Base-by-base conservation (phyloP, 768 basidiomycete species). In the Tubosaeta sp. region DNA sequence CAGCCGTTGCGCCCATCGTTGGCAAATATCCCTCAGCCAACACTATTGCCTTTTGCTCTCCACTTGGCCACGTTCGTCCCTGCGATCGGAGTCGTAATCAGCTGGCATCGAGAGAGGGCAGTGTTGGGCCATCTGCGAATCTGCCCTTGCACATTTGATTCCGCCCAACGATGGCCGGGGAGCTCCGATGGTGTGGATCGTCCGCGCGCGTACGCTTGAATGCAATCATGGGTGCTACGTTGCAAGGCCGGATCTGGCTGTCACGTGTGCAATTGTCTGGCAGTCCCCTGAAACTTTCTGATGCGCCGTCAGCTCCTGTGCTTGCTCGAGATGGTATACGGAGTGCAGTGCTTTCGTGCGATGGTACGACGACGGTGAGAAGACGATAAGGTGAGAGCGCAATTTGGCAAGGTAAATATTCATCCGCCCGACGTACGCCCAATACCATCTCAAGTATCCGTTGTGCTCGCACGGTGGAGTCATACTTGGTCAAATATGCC, bases 361-460 rank as follows among this genome's bases (percentile, higher is more conserved):
- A 12, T n/a, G 43, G 16, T 9, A n/a, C 7, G 26, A 10, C 6
- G 14, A 25, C 22, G 32, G 14, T 22, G 19, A 35, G 32, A 16
- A 6, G 47, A 39, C 19, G 48, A 42, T 33, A 41, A 49, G 39
- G 39, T 49, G 31, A 32, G 39, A 31, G 39, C 27, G 16, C 4
- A 16, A 22, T 22, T 17, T 7, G 38, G n/a, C n/a, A 10, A 31
- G 43, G 43, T 43, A 17, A 43, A 43, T 29, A 29, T 43, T 29
- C 27, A 43, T 7, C 26, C 9, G 22, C 43, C 43, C 16, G 43
- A 19, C n/a, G 27, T 31, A 12, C 43, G 29, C 43, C 29, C 29
- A 44, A 2, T 11, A 17, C 43, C 22, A 6, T 37, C 13, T 22
- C 11, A 14, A 26, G 48, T 43, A 1, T 55, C 56, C 57, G 62